These are phyloP conservation scores for Candida caryicola DNA, from an alignment of 805 yeast species.

Conservation along the genomic window DNA sequence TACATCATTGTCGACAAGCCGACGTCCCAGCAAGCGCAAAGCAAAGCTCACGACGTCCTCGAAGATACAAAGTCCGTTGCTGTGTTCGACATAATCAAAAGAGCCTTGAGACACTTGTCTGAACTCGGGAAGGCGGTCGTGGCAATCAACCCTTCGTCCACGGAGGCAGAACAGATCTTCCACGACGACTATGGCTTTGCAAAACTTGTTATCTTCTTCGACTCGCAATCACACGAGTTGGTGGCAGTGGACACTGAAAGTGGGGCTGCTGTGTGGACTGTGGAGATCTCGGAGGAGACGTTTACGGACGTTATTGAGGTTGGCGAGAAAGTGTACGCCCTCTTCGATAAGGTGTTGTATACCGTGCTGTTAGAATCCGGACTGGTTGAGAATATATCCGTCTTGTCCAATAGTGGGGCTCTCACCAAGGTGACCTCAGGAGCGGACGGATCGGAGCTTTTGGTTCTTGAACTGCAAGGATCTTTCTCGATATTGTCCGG, in stretches of 20 bases:
- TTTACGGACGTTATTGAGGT: slow-evolving; percentile 13
- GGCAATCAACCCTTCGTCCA: slow-evolving; percentile 4
- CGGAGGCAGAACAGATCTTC: slow-evolving; percentile 8
- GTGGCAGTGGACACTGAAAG: slow-evolving; percentile 11
- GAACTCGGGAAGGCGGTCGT: slow-evolving; percentile 30
- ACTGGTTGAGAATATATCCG: slow-evolving; percentile 4
- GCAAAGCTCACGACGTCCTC: slow-evolving; percentile 30
- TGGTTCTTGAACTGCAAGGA: slow-evolving; percentile 1
- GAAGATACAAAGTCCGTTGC: slow-evolving; percentile 21
- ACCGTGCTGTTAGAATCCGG: slow-evolving; percentile 17
- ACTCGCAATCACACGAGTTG: slow-evolving; percentile 9
- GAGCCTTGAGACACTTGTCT: slow-evolving; percentile 31
- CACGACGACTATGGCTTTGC: slow-evolving; percentile 28
- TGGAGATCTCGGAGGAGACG: not conserved
- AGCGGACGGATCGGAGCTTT: not conserved
- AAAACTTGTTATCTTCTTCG: slow-evolving; percentile 30
- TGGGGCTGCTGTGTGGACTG: slow-evolving; percentile 7
- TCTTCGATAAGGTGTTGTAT: slow-evolving; percentile 11
- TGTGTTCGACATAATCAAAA: slow-evolving; percentile 8
- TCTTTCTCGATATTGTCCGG: not conserved
- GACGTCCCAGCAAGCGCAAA: slow-evolving; percentile 22
- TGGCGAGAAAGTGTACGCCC: slow-evolving; percentile 12
- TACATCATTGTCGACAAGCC: slow-evolving; percentile 33
- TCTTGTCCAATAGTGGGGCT: not conserved
- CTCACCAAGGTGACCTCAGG: not conserved